phyloP scores from a whole-genome alignment of 106 monocot genomes.

The Acorus calamus region DNA sequence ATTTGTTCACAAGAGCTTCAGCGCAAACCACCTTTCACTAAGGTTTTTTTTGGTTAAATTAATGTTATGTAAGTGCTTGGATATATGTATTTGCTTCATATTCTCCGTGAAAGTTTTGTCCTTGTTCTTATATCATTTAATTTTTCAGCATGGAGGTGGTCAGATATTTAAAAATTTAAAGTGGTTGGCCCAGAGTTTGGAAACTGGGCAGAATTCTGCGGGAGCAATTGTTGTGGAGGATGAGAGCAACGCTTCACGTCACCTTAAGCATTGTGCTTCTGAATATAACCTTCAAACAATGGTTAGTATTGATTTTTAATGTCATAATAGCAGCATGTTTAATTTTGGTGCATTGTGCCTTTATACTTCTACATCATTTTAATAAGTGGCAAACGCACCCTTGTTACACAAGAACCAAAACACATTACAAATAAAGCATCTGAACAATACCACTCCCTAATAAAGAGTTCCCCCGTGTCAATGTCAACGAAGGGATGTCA shows the following conservation, averaged over 20 bases:
- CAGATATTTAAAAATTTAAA: constrained; percentile 55
- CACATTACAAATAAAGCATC: too few relatives aligned
- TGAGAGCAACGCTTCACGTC: constrained; percentile 50
- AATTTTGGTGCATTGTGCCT: too few relatives aligned
- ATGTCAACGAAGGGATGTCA: too few relatives aligned
- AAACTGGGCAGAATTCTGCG: constrained; percentile 25
- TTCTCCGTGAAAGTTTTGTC: constrained; percentile 4
- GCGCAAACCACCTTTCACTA: too few relatives aligned
- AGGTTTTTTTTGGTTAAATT: too few relatives aligned
- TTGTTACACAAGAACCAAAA: too few relatives aligned
- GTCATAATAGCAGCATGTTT: not conserved
- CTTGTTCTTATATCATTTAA: constrained; percentile 2
- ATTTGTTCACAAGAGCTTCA: too few relatives aligned
- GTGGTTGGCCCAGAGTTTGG: constrained; percentile 46
- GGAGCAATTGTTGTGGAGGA: constrained; percentile 56
- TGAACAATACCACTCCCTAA: too few relatives aligned
- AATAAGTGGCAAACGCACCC: too few relatives aligned
- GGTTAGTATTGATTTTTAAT: constrained; percentile 26
- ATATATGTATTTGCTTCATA: not conserved
- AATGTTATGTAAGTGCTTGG: too few relatives aligned
- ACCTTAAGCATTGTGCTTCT: constrained; percentile 58
- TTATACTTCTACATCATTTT: too few relatives aligned
- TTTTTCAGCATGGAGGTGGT: constrained; percentile 71
- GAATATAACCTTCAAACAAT: constrained; percentile 44
- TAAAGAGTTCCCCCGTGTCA: too few relatives aligned